Evolutionary conservation across 441 rosid genomes (phyloP).

Genomic region (Adansonia rubrostipa): DNA sequence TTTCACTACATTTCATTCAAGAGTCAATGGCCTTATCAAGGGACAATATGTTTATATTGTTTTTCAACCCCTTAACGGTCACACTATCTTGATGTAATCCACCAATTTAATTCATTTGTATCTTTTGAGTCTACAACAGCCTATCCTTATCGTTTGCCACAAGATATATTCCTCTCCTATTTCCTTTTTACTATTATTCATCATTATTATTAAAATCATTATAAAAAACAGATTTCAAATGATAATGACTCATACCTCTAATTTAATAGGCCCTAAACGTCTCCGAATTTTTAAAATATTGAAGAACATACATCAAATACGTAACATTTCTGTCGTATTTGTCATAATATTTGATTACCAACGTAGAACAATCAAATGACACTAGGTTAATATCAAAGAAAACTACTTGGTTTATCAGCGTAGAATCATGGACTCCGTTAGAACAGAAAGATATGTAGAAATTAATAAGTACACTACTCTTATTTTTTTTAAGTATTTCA

Average conservation of each 20-base stretch:
- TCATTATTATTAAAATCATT: background rate
- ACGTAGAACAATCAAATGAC: constrained; percentile 15
- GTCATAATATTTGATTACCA: background rate
- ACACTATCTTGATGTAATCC: constrained; percentile 18
- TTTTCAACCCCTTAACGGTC: background rate
- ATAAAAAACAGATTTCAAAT: background rate
- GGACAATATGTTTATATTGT: too few relatives aligned
- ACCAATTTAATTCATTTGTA: background rate
- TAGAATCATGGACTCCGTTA: background rate
- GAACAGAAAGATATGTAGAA: too few relatives aligned
- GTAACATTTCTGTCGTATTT: background rate
- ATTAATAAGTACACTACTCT: too few relatives aligned
- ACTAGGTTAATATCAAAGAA: background rate
- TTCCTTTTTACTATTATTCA: background rate
- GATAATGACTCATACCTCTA: background rate
- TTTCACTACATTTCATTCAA: background rate
- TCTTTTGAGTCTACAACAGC: constrained; percentile 8
- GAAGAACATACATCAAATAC: background rate
- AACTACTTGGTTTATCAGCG: background rate
- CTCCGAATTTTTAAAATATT: background rate
- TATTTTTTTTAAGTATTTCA: too few relatives aligned
- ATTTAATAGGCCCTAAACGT: background rate
- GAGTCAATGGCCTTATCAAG: too few relatives aligned
- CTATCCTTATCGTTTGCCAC: constrained; percentile 6
- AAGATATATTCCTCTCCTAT: background rate